Percentiles rank a stretch among this genome's conserved stretches.
Conservation (phyloP, 768 basidiomycete genomes). For the Lactifluus pinguis region DNA sequence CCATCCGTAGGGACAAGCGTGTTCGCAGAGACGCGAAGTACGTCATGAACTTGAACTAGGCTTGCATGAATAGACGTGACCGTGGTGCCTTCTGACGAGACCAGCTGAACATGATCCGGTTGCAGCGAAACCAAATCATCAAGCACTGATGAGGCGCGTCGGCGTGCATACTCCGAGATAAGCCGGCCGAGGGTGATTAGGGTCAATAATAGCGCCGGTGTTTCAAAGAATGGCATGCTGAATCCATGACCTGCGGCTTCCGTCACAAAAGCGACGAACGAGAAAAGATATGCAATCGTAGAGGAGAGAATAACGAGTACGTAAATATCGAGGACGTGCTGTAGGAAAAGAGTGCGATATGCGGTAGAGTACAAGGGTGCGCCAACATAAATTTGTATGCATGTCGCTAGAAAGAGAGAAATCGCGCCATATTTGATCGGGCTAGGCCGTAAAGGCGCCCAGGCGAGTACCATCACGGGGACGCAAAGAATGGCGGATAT, state of each 20-base stretch:
- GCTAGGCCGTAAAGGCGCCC: conserved; percentile 31
- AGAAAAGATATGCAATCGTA: conserved; percentile 33
- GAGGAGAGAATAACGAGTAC: conserved; percentile 33
- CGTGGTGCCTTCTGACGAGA: conserved; percentile 21
- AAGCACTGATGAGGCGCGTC: conserved; percentile 27
- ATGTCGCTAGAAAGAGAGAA: conserved; percentile 31
- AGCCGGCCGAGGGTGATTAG: conserved; percentile 35
- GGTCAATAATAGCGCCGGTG: conserved; percentile 33
- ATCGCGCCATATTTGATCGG: conserved; percentile 29
- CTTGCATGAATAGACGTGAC: conserved; percentile 23
- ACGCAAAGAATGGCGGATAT: conserved; percentile 29
- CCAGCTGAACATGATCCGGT: conserved; percentile 25
- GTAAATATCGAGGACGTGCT: conserved; percentile 31
- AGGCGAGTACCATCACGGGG: conserved; percentile 36
- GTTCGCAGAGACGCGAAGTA: conserved; percentile 29
- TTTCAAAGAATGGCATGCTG: conserved; percentile 35
- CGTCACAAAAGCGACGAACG: conserved; percentile 31
- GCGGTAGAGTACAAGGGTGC: conserved; percentile 31
- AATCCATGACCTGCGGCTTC: conserved; percentile 26
- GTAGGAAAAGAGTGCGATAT: conserved; percentile 29
- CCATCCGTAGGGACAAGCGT: conserved; percentile 34
- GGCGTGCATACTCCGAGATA: conserved; percentile 31
- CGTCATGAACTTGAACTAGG: conserved; percentile 31
- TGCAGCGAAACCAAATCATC: conserved; percentile 30
- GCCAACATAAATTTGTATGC: conserved; percentile 30